A percentile compares a stretch with the other conserved stretches of the same genome.
These are phyloP conservation scores for Alternaria panax DNA, from an alignment of 2,329 filamentous ascomycete genomes.

Conservation along the genomic window DNA sequence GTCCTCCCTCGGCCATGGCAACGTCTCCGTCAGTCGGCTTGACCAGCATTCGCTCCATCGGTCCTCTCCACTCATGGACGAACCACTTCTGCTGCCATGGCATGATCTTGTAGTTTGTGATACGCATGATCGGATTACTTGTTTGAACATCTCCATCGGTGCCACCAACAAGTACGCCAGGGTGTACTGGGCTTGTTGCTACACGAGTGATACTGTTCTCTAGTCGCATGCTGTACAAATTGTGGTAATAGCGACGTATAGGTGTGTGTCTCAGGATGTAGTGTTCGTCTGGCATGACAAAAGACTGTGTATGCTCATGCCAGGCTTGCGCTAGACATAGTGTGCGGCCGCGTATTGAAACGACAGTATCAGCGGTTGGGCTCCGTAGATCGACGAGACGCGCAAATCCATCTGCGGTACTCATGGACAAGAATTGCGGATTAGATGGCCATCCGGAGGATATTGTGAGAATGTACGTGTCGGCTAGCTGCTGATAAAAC, in stretches of 20 bases:
- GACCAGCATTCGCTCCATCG: slow-evolving; percentile 21
- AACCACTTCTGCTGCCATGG: slow-evolving; percentile 66
- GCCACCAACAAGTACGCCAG: slow-evolving; percentile 61
- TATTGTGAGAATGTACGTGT: slow-evolving; percentile 58
- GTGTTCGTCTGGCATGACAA: slow-evolving; percentile 63
- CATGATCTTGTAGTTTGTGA: slow-evolving; percentile 59
- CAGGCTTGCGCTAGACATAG: slow-evolving; percentile 60
- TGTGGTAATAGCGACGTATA: slow-evolving; percentile 61
- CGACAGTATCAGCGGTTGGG: slow-evolving; percentile 53
- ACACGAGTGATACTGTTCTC: slow-evolving; percentile 51
- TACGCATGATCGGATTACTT: slow-evolving; percentile 60
- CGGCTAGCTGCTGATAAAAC: slow-evolving; percentile 54
- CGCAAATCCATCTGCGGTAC: slow-evolving; percentile 63
- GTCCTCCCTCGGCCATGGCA: slow-evolving; percentile 8
- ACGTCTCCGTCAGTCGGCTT: slow-evolving; percentile 4
- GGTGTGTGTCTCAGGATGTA: slow-evolving; percentile 59
- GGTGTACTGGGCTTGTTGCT: slow-evolving; percentile 62
- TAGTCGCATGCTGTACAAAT: slow-evolving; percentile 49
- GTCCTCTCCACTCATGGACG: slow-evolving; percentile 61
- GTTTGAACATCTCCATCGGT: slow-evolving; percentile 60
- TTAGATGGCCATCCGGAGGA: slow-evolving; percentile 62
- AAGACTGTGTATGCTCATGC: slow-evolving; percentile 63
- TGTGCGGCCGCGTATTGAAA: slow-evolving; percentile 59
- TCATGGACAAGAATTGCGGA: slow-evolving; percentile 61
- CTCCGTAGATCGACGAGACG: slow-evolving; percentile 63